A percentile compares a stretch with the other conserved stretches of the same genome.
Conservation (phyloP, 345 rosid species). For the Arabidopsis suecica region DNA sequence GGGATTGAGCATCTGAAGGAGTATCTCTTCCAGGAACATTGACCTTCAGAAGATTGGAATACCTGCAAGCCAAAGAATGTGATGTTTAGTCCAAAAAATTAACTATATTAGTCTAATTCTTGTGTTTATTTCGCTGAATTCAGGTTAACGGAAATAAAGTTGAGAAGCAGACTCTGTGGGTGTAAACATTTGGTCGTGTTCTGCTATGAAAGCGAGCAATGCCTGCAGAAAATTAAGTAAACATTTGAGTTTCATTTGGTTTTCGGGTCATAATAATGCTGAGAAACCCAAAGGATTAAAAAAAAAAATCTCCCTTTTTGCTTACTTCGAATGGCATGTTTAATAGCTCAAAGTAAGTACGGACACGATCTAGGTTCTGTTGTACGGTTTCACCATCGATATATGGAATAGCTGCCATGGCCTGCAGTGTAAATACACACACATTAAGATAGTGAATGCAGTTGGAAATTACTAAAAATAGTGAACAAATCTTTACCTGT, state of each 20-base stretch:
- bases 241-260: not conserved
- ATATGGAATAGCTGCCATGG: slow-evolving; percentile 91
- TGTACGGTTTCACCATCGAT: slow-evolving; percentile 77
- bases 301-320: not conserved
- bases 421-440: slow-evolving; percentile 54
- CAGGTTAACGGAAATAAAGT: not conserved
- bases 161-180: slow-evolving; percentile 63
- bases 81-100: not conserved
- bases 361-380: slow-evolving; percentile 82
- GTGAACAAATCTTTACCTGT: slow-evolving; percentile 61
- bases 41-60: slow-evolving; percentile 74
- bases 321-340: slow-evolving; percentile 97
- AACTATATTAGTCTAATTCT: slow-evolving; percentile 7
- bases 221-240: slow-evolving; percentile 58
- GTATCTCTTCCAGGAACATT: slow-evolving; percentile 89
- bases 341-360: slow-evolving; percentile 84
- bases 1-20: slow-evolving; percentile 76
- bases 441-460: slow-evolving; percentile 4
- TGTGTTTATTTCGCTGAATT: not conserved
- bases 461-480: not conserved
- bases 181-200: slow-evolving; percentile 74
- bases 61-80: slow-evolving; percentile 55
- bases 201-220: slow-evolving; percentile 80
- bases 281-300: not conserved
- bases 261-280: not conserved